Percentiles rank a stretch among this genome's conserved stretches.
These are phyloP conservation scores for Lomentospora prolificans DNA, from an alignment of 2,329 filamentous ascomycete species.

Conservation along the genomic window DNA sequence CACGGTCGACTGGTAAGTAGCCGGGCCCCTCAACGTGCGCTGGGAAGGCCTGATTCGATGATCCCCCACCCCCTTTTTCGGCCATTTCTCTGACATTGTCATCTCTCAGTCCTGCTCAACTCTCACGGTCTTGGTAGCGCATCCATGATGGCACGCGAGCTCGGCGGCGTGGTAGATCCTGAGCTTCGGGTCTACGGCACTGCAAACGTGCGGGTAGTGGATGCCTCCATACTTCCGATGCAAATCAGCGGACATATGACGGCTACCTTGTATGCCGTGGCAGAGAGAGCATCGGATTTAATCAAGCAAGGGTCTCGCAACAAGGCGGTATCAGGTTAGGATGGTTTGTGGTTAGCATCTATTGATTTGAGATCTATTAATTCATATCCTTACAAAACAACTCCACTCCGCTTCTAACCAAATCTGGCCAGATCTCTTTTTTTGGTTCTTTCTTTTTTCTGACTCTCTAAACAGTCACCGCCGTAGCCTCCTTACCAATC, in stretches of 20 bases:
- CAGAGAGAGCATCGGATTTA: constrained; percentile 30
- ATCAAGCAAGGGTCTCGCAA: constrained; percentile 12
- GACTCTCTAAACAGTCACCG: background rate
- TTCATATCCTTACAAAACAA: too few relatives aligned
- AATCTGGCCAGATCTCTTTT: too few relatives aligned
- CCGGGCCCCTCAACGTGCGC: too few relatives aligned
- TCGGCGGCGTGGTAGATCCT: constrained; percentile 35
- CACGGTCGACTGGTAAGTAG: constrained; percentile 20
- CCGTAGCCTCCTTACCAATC: background rate
- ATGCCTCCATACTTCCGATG: constrained; percentile 39
- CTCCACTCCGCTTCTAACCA: too few relatives aligned
- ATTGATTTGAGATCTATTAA: too few relatives aligned
- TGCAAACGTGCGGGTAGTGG: constrained; percentile 35
- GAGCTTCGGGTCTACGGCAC: constrained; percentile 36
- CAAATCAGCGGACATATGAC: constrained; percentile 37
- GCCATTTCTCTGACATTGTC: constrained; percentile 1
- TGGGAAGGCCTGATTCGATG: constrained; percentile 29
- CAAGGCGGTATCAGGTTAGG: too few relatives aligned
- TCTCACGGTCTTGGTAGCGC: constrained; percentile 36
- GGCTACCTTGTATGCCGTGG: constrained; percentile 41
- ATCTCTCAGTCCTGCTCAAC: constrained; percentile 17
- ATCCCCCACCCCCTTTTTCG: constrained; percentile 19
- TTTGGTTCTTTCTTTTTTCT: too few relatives aligned
- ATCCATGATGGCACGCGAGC: constrained; percentile 33
- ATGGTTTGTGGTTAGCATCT: too few relatives aligned